Conservation (phyloP, 805 yeast genomes). For the Maudiozyma bulderi region DNA sequence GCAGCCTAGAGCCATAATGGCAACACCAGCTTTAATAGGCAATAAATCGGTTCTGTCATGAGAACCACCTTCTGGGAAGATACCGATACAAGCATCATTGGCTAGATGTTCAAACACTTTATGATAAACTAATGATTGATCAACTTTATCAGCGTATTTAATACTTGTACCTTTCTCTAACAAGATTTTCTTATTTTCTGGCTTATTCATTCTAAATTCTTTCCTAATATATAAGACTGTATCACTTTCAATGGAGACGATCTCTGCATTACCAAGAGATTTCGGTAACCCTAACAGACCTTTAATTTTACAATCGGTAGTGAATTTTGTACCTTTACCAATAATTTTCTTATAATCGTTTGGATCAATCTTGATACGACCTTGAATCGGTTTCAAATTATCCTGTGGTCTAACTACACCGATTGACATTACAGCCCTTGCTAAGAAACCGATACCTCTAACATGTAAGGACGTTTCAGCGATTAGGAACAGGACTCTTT, state of each 20-base stretch:
- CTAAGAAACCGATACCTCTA: constrained; percentile 61
- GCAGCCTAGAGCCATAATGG: constrained; percentile 96
- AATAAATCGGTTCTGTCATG: constrained; percentile 87
- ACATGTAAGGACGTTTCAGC: constrained; percentile 71
- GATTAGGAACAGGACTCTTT: constrained; percentile 53
- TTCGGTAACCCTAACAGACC: constrained; percentile 73
- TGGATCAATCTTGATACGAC: constrained; percentile 50
- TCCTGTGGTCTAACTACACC: constrained; percentile 94
- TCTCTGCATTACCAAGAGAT: constrained; percentile 65
- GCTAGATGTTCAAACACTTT: constrained; percentile 77
- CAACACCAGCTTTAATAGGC: constrained; percentile 94
- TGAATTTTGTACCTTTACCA: constrained; percentile 56
- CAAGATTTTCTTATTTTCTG: constrained; percentile 34
- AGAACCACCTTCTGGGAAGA: constrained; percentile 96
- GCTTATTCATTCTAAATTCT: constrained; percentile 51
- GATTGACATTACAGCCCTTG: constrained; percentile 69
- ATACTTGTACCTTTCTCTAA: constrained; percentile 46
- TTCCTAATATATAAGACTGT: constrained; percentile 58
- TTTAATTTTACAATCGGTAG: constrained; percentile 45
- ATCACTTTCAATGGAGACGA: constrained; percentile 60
- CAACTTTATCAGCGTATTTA: constrained; percentile 73
- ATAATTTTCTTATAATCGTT: constrained; percentile 40
- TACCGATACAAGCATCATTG: constrained; percentile 75
- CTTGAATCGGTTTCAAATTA: constrained; percentile 55
- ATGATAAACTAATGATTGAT: constrained; percentile 76